Evolutionary conservation across 352 stramenopile genomes (phyloP).

Genomic region (Phytophthora brassicae): DNA sequence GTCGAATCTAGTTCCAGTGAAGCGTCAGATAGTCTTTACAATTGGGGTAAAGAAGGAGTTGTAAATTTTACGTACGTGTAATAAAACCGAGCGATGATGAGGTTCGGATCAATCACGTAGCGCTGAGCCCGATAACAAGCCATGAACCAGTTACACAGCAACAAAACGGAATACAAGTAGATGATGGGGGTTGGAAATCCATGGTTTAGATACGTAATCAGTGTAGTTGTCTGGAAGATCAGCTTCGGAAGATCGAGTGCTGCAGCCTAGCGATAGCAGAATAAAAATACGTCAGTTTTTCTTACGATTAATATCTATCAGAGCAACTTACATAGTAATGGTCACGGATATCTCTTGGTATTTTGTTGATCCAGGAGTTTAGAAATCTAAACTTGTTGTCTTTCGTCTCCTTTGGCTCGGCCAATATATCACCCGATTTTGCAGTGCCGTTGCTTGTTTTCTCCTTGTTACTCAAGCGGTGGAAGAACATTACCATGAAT

Average conservation of each 20-base stretch:
- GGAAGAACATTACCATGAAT: slow-evolving; percentile 33
- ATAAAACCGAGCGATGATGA: slow-evolving; percentile 31
- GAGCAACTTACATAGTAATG: slow-evolving; percentile 27
- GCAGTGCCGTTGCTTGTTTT: background rate
- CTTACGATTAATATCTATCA: background rate
- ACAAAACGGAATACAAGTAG: slow-evolving; percentile 39
- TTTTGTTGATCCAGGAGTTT: slow-evolving; percentile 5
- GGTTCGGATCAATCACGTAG: slow-evolving; percentile 15
- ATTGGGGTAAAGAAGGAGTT: background rate
- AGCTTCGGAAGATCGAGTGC: slow-evolving; percentile 50
- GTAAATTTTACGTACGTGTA: slow-evolving; percentile 26
- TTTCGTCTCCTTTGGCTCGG: background rate
- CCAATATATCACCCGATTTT: background rate
- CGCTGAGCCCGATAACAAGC: slow-evolving; percentile 51
- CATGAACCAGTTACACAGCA: slow-evolving; percentile 48
- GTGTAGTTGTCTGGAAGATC: slow-evolving; percentile 46
- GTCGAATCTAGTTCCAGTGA: slow-evolving; percentile 36
- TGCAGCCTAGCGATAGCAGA: slow-evolving; percentile 30
- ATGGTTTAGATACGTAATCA: slow-evolving; percentile 44
- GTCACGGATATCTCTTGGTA: slow-evolving; percentile 24
- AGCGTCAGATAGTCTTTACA: no score
- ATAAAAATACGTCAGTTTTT: background rate
- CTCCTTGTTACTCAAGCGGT: slow-evolving; percentile 5
- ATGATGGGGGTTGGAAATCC: slow-evolving; percentile 47
- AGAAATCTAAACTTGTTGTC: background rate